These are phyloP conservation scores for Fusarium sp. DNA, from an alignment of 2,329 filamentous ascomycete species.

Conservation along the genomic window DNA sequence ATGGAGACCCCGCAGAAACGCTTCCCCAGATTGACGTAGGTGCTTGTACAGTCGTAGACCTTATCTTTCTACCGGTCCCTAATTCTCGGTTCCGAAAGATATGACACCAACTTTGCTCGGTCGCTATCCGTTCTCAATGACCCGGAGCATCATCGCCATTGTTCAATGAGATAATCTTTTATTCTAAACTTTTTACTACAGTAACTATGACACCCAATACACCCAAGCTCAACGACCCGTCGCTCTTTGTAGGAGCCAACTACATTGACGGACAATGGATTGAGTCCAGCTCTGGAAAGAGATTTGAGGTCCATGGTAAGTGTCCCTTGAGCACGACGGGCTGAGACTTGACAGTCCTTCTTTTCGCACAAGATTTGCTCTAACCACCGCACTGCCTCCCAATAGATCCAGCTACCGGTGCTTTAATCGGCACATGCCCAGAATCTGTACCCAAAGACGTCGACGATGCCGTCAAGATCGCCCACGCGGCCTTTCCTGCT, in stretches of 20 bases:
- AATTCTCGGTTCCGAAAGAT: too few species aligned
- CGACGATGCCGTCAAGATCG: slow-evolving; percentile 77
- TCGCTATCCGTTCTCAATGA: too few species aligned
- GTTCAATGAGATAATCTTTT: too few species aligned
- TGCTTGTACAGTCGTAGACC: too few species aligned
- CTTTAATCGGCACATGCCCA: slow-evolving; percentile 77
- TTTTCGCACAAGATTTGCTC: background rate
- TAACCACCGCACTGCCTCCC: background rate
- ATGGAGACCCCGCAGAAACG: too few species aligned
- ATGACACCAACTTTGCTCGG: too few species aligned
- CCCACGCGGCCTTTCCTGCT: slow-evolving; percentile 67
- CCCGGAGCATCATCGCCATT: too few species aligned
- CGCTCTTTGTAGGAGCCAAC: slow-evolving; percentile 49
- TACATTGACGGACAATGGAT: slow-evolving; percentile 85
- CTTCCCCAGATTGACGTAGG: too few species aligned
- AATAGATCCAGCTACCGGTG: slow-evolving; percentile 75
- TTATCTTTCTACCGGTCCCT: too few species aligned
- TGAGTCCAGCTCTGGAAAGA: slow-evolving; percentile 76
- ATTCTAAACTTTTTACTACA: too few species aligned
- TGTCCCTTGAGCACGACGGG: too few species aligned
- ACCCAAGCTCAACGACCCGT: slow-evolving; percentile 20
- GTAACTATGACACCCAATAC: slow-evolving; percentile 19
- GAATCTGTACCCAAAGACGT: slow-evolving; percentile 79
- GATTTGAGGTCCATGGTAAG: slow-evolving; percentile 73
- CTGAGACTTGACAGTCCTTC: too few species aligned